Evolutionary conservation across 441 rosid species (phyloP), one percentile per base, ranked within the genome.

Genomic region (Bruguiera hainesii): DNA sequence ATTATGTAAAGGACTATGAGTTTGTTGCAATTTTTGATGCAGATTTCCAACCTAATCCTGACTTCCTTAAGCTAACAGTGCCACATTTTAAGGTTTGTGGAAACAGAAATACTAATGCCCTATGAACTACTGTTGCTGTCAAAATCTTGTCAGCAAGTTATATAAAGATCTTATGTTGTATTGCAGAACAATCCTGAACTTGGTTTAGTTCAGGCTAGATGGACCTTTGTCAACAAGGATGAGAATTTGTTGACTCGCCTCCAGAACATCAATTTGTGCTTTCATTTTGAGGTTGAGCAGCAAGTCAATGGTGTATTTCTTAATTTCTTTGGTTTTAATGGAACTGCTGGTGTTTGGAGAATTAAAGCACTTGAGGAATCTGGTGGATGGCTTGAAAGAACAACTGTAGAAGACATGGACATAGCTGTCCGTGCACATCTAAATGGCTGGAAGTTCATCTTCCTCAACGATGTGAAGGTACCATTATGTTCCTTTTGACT

Each of bases 271-370:
- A 91, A 93, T 80, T 71, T 91, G 64, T 84, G 97, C 71, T 93
- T 89, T 75, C 98, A 93, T 77, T 93, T 93, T 65, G 98, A 93
- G 81, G 96, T 93, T 71, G 97, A 93, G 67, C 98, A 93, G 75
- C 97, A 91, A 78, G 98, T 93, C 46, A 93, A 85, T 63, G 90
- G 96, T 1, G 81, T 78, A 33, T 90, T 88, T 77, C 79, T 89
- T n/a, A 89, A 88, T 75, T 93, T 93, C 87, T 93, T 93, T 63
- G 98, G 98, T 60, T 93, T 93, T 56, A 93, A 93, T 75, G 98
- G 98, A 65, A 93, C 98, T 71, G 96, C 97, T 76, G 96, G 98
- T 70, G 91, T 94, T 52, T 94, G 99, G 98, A 89, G 99, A 73
- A 89, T 89, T 30, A 88, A 86, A 74, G 87, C 98, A 60, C 96